These are phyloP conservation scores for Diaporthe sp. DNA, from an alignment of 2,329 filamentous ascomycete genomes.

Conservation along the genomic window DNA sequence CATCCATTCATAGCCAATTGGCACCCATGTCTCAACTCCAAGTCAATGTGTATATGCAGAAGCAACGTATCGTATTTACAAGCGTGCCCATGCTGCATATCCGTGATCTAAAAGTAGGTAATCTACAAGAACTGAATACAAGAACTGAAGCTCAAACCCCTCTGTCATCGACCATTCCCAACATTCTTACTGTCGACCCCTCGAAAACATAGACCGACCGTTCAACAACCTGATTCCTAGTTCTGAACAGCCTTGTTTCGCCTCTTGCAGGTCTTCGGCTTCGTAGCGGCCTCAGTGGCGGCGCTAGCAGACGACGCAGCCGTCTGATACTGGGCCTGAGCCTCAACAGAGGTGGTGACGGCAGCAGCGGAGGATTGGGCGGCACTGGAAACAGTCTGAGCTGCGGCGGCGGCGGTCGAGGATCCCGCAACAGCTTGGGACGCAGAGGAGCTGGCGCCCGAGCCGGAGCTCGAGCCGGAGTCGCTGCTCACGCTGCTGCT, in stretches of 20 bases:
- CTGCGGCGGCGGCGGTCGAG: neutral
- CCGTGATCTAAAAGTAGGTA: neutral
- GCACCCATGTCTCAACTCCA: too few relatives aligned
- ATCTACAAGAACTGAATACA: constrained; percentile 21
- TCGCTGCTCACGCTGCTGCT: constrained; percentile 16
- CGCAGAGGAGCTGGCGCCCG: neutral
- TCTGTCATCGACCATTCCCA: neutral
- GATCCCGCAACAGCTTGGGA: neutral
- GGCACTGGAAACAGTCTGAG: neutral
- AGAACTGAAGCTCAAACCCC: neutral
- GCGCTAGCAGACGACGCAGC: neutral
- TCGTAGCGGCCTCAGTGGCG: neutral
- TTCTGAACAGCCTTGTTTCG: neutral
- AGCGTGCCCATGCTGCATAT: neutral
- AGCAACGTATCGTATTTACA: constrained; percentile 5
- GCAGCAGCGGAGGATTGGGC: neutral
- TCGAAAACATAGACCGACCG: neutral
- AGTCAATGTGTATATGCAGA: neutral
- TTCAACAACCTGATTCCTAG: neutral
- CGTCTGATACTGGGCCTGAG: neutral
- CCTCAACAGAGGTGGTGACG: neutral
- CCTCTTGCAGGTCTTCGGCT: constrained; percentile 12
- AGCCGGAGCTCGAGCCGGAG: neutral
- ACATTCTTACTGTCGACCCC: neutral
- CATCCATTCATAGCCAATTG: neutral